These are phyloP conservation scores for Neurospora cerealis DNA, from an alignment of 495 filamentous ascomycete genomes.

Conservation along the genomic window DNA sequence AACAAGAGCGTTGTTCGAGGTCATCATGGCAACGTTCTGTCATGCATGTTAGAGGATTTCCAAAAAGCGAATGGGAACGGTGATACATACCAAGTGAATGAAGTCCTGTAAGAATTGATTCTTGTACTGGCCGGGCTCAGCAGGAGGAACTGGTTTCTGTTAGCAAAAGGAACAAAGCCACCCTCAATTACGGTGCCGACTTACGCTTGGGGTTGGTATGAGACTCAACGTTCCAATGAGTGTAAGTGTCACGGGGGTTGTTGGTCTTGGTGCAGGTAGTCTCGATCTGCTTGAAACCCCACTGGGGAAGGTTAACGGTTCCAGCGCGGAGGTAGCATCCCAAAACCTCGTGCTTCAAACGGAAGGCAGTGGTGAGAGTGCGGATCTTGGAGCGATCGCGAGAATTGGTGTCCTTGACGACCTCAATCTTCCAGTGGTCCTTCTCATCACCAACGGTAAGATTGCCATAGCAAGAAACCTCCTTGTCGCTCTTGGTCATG, in stretches of 20 bases:
- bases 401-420: constrained; percentile 80
- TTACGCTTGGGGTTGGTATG: constrained; percentile 90
- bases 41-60: constrained; percentile 1
- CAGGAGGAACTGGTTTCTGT: constrained; percentile 63
- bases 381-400: constrained; percentile 77
- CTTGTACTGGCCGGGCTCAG: constrained; percentile 87
- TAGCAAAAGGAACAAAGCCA: constrained; percentile 2
- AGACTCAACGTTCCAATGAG: constrained; percentile 97
- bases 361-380: constrained; percentile 88
- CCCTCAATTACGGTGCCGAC: constrained; percentile 21
- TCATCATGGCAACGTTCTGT: constrained; percentile 98
- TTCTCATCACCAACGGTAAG: constrained; percentile 95
- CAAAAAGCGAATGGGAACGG: neutral
- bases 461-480: constrained; percentile 95
- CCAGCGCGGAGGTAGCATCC: constrained; percentile 93
- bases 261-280: constrained; percentile 92
- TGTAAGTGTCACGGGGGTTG: constrained; percentile 84
- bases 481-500: constrained; percentile 76
- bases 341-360: constrained; percentile 70
- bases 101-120: constrained; percentile 96
- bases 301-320: constrained; percentile 93
- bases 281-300: constrained; percentile 99
- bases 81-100: constrained; percentile 54
- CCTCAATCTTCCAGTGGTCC: constrained; percentile 93
- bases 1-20: constrained; percentile 95